Evolutionary conservation across 2,329 filamentous ascomycete species (phyloP), one percentile per base, ranked within the genome.

Genomic region (Alternaria incomplexa): DNA sequence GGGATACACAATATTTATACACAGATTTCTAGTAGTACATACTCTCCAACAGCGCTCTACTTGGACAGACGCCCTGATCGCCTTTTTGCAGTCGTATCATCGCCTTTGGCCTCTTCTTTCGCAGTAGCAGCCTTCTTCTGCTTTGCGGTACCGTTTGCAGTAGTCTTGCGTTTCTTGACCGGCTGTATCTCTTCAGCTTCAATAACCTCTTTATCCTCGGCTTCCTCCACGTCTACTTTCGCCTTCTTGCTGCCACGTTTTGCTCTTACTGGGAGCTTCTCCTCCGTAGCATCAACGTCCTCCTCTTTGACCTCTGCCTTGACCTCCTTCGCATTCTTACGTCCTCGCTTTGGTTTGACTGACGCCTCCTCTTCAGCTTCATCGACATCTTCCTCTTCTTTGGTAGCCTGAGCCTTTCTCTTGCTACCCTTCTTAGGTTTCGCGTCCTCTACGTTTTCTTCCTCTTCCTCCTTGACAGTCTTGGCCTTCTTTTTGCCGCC

Each of bases 401-500:
- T 67, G 6, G 67, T 60, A 25, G 60, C 57, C 57, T 77, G 71
- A 11, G 59, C 65, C 69, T 78, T 10, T 67, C 63, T 73, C 62
- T 74, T 75, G 15, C 64, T 62, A 53, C 66, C 71, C 50, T 69
- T 62, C 48, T 71, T 75, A 8, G 71, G 58, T 52, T 70, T 66
- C n/a, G 52, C 46, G 28, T 66, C 58, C 47, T 60, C 58, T 52
- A 36, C 43, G 10, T 12, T 1, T 11, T 45, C 56, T 51, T 75
- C 69, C 11, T 68, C 63, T 12, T 73, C 65, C 43, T 76, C 64
- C 32, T 75, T 66, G 5, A 70, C 63, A 28, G 60, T 44, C 56
- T 77, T 71, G 11, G 60, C 65, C 69, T 79, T 82, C 43, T 77
- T 71, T 64, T 82, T 82, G 8, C 64, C 68, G 9, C 69, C 71